Percentiles rank a stretch among this genome's conserved stretches.
phyloP scores from a whole-genome alignment of 805 yeast genomes.

The Sugiyamaella americana region DNA sequence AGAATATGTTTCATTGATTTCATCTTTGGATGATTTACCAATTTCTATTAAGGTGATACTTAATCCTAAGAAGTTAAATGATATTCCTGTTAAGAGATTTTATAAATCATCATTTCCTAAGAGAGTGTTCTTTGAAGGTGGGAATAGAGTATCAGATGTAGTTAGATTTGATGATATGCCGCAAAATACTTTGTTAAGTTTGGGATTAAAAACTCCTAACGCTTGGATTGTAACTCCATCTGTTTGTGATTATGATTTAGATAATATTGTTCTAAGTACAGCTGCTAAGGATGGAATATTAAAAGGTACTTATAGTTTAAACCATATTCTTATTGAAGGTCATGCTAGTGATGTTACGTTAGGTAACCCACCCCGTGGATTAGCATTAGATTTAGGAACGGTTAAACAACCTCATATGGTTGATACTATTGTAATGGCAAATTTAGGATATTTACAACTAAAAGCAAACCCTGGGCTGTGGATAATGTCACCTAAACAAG shows the following conservation, averaged over 20 bases:
- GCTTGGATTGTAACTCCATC: constrained; percentile 62
- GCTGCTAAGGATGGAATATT: constrained; percentile 31
- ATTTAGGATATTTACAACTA: constrained; percentile 79
- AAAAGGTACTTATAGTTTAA: constrained; percentile 45
- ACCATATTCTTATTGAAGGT: constrained; percentile 63
- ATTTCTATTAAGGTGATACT: constrained; percentile 50
- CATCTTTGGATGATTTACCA: constrained; percentile 38
- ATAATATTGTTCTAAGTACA: constrained; percentile 47
- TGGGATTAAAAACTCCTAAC: constrained; percentile 54
- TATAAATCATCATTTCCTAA: constrained; percentile 45
- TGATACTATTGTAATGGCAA: constrained; percentile 70
- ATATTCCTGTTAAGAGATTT: constrained; percentile 50
- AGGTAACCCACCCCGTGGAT: constrained; percentile 45
- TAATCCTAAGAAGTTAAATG: constrained; percentile 48
- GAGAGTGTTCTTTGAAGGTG: constrained; percentile 28
- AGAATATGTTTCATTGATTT: constrained; percentile 43
- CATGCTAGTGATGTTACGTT: constrained; percentile 44
- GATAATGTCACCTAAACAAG: constrained; percentile 43
- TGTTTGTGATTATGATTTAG: constrained; percentile 52
- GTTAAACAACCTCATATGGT: constrained; percentile 26
- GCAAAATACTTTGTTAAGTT: constrained; percentile 44
- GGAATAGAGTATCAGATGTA: constrained; percentile 24
- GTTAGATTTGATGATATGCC: constrained; percentile 46
- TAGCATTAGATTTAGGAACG: constrained; percentile 40
- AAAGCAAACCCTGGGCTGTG: constrained; percentile 68